Evolutionary conservation across 2,329 filamentous ascomycete species (phyloP).

Genomic region (Pestalotiopsis sp.): DNA sequence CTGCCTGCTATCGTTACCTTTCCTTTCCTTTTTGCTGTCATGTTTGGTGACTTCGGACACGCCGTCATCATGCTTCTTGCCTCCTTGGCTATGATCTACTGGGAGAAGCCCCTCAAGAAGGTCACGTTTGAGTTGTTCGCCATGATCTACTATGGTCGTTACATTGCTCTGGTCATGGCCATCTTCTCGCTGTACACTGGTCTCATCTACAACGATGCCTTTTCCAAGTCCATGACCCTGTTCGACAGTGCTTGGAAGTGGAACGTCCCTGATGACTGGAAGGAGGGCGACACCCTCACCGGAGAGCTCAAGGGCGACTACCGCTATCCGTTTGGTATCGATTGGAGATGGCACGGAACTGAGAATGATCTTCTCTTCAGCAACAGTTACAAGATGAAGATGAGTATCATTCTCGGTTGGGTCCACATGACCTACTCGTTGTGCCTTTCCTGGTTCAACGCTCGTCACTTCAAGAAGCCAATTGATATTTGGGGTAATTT

Average conservation of each 20-base stretch:
- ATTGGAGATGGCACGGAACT: constrained; percentile 95
- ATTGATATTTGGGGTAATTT: constrained; percentile 99
- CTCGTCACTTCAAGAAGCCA: constrained; percentile 88
- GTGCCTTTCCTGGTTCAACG: constrained; percentile 90
- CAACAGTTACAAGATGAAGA: constrained; percentile 99
- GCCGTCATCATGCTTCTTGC: constrained; percentile 85
- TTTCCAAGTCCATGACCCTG: constrained; percentile 88
- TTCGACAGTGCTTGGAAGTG: constrained; percentile 92
- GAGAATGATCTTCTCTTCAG: constrained; percentile 95
- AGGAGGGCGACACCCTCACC: constrained; percentile 63
- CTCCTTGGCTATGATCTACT: constrained; percentile 92
- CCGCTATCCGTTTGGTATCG: constrained; percentile 92
- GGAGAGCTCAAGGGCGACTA: constrained; percentile 72
- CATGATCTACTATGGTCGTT: constrained; percentile 98
- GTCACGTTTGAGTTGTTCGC: constrained; percentile 90
- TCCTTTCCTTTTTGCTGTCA: constrained; percentile 99
- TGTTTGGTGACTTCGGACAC: constrained; percentile 98
- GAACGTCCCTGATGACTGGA: constrained; percentile 67
- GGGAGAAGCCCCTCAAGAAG: constrained; percentile 91
- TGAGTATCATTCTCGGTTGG: constrained; percentile 97
- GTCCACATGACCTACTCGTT: constrained; percentile 98
- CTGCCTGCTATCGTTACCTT: constrained; percentile 96
- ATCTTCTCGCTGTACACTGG: constrained; percentile 97
- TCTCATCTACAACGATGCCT: constrained; percentile 95
- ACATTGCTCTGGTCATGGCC: constrained; percentile 98